These are phyloP conservation scores for Ascochyta pisi DNA, from an alignment of 2,329 filamentous ascomycete species.

Conservation along the genomic window DNA sequence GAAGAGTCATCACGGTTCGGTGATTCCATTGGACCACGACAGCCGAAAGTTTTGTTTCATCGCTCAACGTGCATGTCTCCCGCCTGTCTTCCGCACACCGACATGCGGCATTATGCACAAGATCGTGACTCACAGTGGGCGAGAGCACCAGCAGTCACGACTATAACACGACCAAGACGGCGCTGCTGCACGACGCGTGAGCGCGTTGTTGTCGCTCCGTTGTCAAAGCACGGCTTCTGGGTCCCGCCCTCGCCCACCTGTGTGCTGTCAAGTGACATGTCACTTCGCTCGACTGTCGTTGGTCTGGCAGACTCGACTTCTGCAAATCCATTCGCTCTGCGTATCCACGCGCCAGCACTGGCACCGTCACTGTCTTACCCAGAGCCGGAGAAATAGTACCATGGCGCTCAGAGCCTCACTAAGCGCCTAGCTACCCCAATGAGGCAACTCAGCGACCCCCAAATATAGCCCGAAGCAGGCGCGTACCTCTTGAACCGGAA, in stretches of 20 bases:
- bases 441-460: constrained; percentile 34
- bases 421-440: constrained; percentile 36
- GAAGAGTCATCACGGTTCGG: constrained; percentile 41
- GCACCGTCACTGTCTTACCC: constrained; percentile 28
- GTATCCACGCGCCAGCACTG: constrained; percentile 41
- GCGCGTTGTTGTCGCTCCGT: constrained; percentile 35
- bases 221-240: constrained; percentile 30
- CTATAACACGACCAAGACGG: constrained; percentile 47
- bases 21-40: constrained; percentile 41
- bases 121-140: constrained; percentile 47
- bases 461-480: constrained; percentile 43
- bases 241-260: constrained; percentile 40
- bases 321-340: constrained; percentile 33
- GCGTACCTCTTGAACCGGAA: constrained; percentile 27
- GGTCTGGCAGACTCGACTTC: constrained; percentile 10
- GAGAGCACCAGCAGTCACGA: constrained; percentile 38
- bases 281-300: constrained; percentile 25
- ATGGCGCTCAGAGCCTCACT: constrained; percentile 42
- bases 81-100: constrained; percentile 17
- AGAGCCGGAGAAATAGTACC: constrained; percentile 27
- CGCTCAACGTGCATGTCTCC: constrained; percentile 28
- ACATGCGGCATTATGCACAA: constrained; percentile 31
- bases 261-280: constrained; percentile 30
- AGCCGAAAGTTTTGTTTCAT: constrained; percentile 44
- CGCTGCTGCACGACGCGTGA: constrained; percentile 39